These are phyloP conservation scores for Limtongia smithiae DNA, from an alignment of 805 yeast species.

Conservation along the genomic window DNA sequence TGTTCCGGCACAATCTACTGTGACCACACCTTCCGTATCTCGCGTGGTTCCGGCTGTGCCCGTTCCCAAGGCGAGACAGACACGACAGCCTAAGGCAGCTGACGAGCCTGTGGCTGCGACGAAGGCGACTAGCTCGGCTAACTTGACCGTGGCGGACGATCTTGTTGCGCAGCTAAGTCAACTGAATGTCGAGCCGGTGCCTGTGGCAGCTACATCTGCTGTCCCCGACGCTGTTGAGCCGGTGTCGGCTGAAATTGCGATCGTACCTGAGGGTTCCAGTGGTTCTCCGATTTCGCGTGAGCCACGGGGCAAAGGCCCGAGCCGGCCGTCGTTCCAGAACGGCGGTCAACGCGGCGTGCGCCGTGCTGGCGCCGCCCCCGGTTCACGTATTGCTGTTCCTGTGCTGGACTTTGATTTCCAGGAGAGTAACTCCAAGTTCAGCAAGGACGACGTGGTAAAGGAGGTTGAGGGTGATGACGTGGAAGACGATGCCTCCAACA, in stretches of 20 bases:
- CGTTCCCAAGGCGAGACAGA: conserved; percentile 19
- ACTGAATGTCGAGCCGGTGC: conserved; percentile 19
- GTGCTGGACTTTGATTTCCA: conserved; percentile 72
- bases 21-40: conserved; percentile 7
- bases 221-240: no score
- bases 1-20: conserved; percentile 2
- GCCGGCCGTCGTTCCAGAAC: not conserved
- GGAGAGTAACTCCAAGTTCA: conserved; percentile 66
- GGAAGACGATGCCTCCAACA: conserved; percentile 31
- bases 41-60: conserved; percentile 27
- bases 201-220: conserved; percentile 28
- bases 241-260: conserved; percentile 5
- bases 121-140: conserved; percentile 22
- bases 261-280: not conserved
- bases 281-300: not conserved
- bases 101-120: conserved; percentile 25
- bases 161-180: conserved; percentile 17
- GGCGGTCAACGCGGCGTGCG: conserved; percentile 5
- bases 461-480: conserved; percentile 41
- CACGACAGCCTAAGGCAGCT: conserved; percentile 26
- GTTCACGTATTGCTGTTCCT: conserved; percentile 41
- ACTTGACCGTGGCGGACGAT: conserved; percentile 23
- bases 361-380: conserved; percentile 16
- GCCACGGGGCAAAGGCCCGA: not conserved
- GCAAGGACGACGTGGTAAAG: conserved; percentile 34